Conservation (phyloP, 2,329 filamentous ascomycete species). For the Cryphonectria naterciae region DNA sequence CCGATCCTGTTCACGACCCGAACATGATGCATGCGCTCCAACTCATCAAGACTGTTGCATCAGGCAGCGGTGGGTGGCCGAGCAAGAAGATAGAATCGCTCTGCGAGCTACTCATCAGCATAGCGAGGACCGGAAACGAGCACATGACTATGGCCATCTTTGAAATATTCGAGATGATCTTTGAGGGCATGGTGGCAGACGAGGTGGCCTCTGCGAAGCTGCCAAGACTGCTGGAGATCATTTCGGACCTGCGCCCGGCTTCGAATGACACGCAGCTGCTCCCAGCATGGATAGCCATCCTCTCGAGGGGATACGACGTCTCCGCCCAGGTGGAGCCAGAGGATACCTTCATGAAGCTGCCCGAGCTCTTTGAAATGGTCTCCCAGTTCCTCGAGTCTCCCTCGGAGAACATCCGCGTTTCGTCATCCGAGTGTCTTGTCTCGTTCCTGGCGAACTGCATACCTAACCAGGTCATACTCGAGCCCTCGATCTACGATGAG, state of each 20-base stretch:
- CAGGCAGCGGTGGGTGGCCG: constrained; percentile 90
- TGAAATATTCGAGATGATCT: constrained; percentile 97
- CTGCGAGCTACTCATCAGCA: constrained; percentile 85
- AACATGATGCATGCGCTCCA: constrained; percentile 90
- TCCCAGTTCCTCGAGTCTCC: constrained; percentile 81
- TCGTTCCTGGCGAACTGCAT: constrained; percentile 92
- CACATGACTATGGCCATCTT: constrained; percentile 96
- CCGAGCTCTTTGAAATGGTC: constrained; percentile 80
- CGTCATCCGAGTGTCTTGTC: constrained; percentile 91
- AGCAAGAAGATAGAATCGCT: constrained; percentile 92
- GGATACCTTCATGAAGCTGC: constrained; percentile 89
- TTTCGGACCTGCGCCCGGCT: constrained; percentile 87
- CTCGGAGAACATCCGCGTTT: constrained; percentile 91
- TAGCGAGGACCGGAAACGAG: constrained; percentile 89
- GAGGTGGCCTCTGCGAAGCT: constrained; percentile 89
- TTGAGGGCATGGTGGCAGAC: constrained; percentile 84
- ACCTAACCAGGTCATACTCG: constrained; percentile 78
- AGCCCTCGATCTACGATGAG: constrained; percentile 91
- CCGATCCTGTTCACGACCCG: constrained; percentile 71
- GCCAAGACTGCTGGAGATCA: constrained; percentile 85
- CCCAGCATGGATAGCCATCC: constrained; percentile 93
- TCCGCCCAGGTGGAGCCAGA: constrained; percentile 85
- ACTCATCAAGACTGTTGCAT: constrained; percentile 85
- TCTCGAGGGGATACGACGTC: constrained; percentile 93
- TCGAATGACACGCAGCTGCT: constrained; percentile 93